phyloP scores from a whole-genome alignment of 2,329 filamentous ascomycete genomes.

The Claviceps pazoutovae region DNA sequence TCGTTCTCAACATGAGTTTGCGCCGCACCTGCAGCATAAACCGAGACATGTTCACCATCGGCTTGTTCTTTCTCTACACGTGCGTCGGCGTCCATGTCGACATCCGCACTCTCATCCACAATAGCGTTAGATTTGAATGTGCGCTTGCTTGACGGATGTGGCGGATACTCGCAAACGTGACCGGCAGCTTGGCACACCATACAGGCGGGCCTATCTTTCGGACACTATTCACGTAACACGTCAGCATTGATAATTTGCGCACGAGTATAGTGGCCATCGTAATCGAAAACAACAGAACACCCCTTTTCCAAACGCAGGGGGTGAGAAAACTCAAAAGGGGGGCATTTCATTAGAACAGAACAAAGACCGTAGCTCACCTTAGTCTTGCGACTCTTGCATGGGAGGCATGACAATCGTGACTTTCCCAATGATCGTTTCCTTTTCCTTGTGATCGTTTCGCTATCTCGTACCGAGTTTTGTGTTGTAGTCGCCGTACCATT shows the following conservation, averaged over 20 bases:
- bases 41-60: background rate
- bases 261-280: background rate
- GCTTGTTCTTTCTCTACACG: background rate
- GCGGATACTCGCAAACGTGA: constrained; percentile 25
- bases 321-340: too few relatives aligned
- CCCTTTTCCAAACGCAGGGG: too few relatives aligned
- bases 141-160: constrained; percentile 15
- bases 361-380: constrained; percentile 19
- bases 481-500: constrained; percentile 15
- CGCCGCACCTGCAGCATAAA: background rate
- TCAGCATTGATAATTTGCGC: constrained; percentile 8
- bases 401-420: constrained; percentile 21
- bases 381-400: constrained; percentile 21
- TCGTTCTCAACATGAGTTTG: background rate
- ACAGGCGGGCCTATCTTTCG: constrained; percentile 26
- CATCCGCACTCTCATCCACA: constrained; percentile 7
- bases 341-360: background rate
- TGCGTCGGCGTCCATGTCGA: constrained; percentile 6
- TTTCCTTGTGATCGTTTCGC: constrained; percentile 3
- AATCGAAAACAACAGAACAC: background rate
- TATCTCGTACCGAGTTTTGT: constrained; percentile 16
- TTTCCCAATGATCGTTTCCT: constrained; percentile 14
- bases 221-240: constrained; percentile 19
- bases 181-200: constrained; percentile 20
- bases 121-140: constrained; percentile 11